A percentile compares a stretch with the other conserved stretches of the same genome.
These are phyloP conservation scores for Leccinellum luteum DNA, from an alignment of 768 basidiomycete genomes.

Conservation along the genomic window DNA sequence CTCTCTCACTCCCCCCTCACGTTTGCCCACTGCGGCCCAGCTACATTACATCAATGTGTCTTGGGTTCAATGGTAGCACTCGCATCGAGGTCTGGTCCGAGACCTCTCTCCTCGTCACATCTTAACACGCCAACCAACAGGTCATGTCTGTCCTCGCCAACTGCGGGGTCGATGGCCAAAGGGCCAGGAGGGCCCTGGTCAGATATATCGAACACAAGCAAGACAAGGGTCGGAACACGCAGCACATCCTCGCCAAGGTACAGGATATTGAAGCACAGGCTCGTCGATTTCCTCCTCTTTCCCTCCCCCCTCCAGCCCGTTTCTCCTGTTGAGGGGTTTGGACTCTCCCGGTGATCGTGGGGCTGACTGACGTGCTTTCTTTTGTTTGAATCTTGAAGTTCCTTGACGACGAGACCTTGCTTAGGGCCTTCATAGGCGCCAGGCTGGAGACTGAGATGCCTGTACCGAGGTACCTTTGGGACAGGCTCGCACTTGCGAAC, in stretches of 20 bases:
- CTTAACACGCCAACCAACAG: conserved; percentile 14
- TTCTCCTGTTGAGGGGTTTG: background rate
- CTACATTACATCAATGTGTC: conserved; percentile 15
- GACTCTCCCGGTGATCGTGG: background rate
- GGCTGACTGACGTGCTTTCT: background rate
- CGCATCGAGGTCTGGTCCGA: conserved; percentile 24
- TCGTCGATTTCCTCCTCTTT: background rate
- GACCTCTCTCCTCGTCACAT: background rate
- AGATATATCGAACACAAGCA: conserved; percentile 31
- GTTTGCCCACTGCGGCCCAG: background rate
- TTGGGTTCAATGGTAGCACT: conserved; percentile 29
- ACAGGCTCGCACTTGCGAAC: background rate
- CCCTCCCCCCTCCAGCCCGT: too few species aligned
- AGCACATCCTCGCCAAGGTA: conserved; percentile 30
- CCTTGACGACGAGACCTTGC: background rate
- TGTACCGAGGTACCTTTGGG: background rate
- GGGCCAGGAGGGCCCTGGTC: conserved; percentile 27
- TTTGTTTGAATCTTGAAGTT: background rate
- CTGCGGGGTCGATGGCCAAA: conserved; percentile 27
- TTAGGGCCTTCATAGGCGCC: background rate
- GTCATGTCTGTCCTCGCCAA: conserved; percentile 34
- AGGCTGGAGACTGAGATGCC: background rate
- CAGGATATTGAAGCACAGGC: conserved; percentile 28
- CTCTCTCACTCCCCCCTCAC: background rate
- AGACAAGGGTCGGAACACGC: conserved; percentile 25